These are phyloP conservation scores for Kazachstania martiniae DNA, from an alignment of 805 yeast species.

Conservation along the genomic window DNA sequence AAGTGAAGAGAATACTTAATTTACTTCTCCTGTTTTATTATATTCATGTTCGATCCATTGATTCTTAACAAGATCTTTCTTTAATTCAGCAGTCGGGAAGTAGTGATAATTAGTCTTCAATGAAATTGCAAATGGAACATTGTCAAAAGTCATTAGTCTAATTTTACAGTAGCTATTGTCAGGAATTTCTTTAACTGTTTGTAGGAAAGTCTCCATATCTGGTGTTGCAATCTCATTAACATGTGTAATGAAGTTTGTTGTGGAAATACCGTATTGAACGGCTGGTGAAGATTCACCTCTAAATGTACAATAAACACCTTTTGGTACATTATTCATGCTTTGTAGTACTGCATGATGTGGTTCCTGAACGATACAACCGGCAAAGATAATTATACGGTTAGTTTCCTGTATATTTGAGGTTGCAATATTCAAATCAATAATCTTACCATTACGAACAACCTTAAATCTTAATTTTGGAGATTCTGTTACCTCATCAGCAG, in stretches of 20 bases:
- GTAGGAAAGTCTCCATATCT: conserved; percentile 55
- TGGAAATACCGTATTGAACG: conserved; percentile 63
- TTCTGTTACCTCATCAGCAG: conserved; percentile 32
- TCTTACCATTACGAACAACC: conserved; percentile 61
- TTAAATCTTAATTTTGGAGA: conserved; percentile 38
- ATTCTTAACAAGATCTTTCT: conserved; percentile 35
- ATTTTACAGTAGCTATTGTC: conserved; percentile 75
- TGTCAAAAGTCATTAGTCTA: conserved; percentile 74
- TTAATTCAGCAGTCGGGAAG: conserved; percentile 62
- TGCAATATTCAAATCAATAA: conserved; percentile 49
- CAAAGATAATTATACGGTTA: conserved; percentile 63
- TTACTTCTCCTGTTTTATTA: conserved; percentile 27
- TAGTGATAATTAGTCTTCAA: conserved; percentile 82
- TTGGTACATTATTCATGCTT: conserved; percentile 64
- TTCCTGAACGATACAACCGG: conserved; percentile 71
- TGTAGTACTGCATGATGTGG: conserved; percentile 94
- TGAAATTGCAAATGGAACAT: conserved; percentile 77
- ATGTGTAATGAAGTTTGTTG: conserved; percentile 81
- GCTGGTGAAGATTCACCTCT: conserved; percentile 81
- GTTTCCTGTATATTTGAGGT: conserved; percentile 56
- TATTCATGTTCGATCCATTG: conserved; percentile 48
- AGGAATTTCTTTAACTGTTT: conserved; percentile 56
- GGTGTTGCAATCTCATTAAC: conserved; percentile 69
- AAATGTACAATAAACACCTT: conserved; percentile 72
- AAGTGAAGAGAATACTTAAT: conserved; percentile 1